Evolutionary conservation across 768 basidiomycete genomes (phyloP), one percentile per base, ranked within the genome.

Genomic region (Hygrophorus pudorinus): DNA sequence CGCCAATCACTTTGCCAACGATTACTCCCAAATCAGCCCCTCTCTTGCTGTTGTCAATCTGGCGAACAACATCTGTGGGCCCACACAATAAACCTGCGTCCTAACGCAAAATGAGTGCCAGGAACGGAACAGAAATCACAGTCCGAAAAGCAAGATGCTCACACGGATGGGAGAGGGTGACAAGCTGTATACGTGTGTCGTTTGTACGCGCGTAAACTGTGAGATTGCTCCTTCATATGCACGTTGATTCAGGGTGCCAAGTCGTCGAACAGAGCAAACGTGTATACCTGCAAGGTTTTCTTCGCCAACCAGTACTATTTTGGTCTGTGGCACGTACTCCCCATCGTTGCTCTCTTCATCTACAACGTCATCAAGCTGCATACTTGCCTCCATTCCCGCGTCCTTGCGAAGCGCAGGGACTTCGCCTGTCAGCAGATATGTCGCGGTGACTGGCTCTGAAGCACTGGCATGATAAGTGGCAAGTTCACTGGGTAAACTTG

Each of bases 381-480:
- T 34, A 12, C 17, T 49, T 38, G 35, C n/a, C 47, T 44, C 38
- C 37, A 30, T 48, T 38, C 42, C 18, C 8, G 30, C 42, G 32
- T 48, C 47, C n/a, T 29, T 29, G 35, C 34, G 29, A 35, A 16
- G 42, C 28, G 33, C 14, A 4, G 48, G 45, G 2, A 67, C 57
- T 43, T 79, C 73, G 18, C 87, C 87, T 11, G 71, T 75, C 10
- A 90, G 53, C 30, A 85, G 60, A 62, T 84, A 88, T 0, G 85
- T 88, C n/a, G 87, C 85, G 42, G 61, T 58, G 35, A 70, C 68
- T 10, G 66, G 57, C 44, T 68, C 62, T 32, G 64, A 63, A 10
- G 68, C 66, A 30, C 70, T 63, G 6, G 68, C 64, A 53, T 79
- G 69, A 53, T 76, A 89, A 1, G 57, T 54, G 12, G 74, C 75